Conservation (phyloP, 2,329 filamentous ascomycete genomes). For the Beauveria caledonica region DNA sequence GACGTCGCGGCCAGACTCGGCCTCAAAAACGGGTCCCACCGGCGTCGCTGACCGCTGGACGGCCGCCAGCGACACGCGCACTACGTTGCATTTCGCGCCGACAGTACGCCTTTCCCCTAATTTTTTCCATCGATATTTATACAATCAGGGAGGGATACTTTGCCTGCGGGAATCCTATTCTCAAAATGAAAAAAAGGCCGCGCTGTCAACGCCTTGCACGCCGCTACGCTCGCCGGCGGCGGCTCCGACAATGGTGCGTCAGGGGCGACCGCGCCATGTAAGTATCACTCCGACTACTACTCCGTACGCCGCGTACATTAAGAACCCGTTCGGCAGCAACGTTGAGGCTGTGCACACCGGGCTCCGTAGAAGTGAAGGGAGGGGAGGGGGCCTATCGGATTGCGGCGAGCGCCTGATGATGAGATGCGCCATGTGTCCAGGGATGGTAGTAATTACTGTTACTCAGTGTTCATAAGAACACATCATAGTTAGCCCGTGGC, state of each 20-base stretch:
- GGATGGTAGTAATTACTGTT: no score
- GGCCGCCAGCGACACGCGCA: slow-evolving; percentile 3
- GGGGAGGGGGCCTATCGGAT: no score
- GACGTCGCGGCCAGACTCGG: slow-evolving; percentile 26
- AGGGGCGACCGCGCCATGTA: slow-evolving; percentile 32
- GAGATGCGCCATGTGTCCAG: no score
- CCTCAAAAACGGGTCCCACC: slow-evolving; percentile 13
- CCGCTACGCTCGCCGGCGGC: slow-evolving; percentile 32
- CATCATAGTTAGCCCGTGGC: no score
- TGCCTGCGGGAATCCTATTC: no score
- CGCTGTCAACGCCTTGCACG: slow-evolving; percentile 34
- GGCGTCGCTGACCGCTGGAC: slow-evolving; percentile 10
- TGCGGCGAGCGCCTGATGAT: no score
- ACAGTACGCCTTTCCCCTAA: slow-evolving; percentile 13
- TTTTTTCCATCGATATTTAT: no score
- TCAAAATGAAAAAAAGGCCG: slow-evolving; percentile 23
- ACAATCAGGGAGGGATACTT: no score
- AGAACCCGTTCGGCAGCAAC: slow-evolving; percentile 44
- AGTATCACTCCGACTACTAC: slow-evolving; percentile 41
- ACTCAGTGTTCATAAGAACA: no score
- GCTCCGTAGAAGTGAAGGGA: background rate
- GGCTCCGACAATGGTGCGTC: slow-evolving; percentile 41
- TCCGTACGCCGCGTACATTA: slow-evolving; percentile 43
- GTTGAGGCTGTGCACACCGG: slow-evolving; percentile 33
- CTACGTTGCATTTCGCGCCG: slow-evolving; percentile 26